Evolutionary conservation across 2,329 filamentous ascomycete species (phyloP).

Genomic region (Lecanicillium sp.): DNA sequence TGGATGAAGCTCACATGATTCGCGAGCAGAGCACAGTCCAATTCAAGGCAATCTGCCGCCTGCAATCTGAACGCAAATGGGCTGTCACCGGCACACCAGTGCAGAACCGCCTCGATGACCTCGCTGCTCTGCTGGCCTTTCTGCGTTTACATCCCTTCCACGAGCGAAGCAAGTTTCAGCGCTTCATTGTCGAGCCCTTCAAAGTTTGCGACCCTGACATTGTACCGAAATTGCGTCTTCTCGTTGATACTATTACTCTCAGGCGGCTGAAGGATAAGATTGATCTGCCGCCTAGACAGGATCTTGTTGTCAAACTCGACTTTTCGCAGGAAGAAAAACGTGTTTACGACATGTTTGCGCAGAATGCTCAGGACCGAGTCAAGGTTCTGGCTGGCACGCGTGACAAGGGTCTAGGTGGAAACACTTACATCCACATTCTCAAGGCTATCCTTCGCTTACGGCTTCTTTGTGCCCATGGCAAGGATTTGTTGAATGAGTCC

Average conservation of each 20-base stretch:
- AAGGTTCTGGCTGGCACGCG: slow-evolving; percentile 57
- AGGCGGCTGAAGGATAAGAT: slow-evolving; percentile 90
- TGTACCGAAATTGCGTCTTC: slow-evolving; percentile 74
- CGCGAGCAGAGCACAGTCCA: slow-evolving; percentile 76
- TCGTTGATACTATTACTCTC: slow-evolving; percentile 92
- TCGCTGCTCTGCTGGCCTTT: slow-evolving; percentile 82
- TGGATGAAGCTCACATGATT: slow-evolving; percentile 94
- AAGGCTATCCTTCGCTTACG: slow-evolving; percentile 86
- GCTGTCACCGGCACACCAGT: slow-evolving; percentile 96
- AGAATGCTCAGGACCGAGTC: slow-evolving; percentile 74
- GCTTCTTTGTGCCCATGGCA: slow-evolving; percentile 89
- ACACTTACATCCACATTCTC: slow-evolving; percentile 88
- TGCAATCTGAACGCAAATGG: slow-evolving; percentile 81
- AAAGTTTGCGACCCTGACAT: slow-evolving; percentile 81
- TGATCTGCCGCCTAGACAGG: slow-evolving; percentile 67
- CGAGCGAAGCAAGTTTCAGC: slow-evolving; percentile 66
- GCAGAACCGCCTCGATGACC: slow-evolving; percentile 86
- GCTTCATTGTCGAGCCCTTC: slow-evolving; percentile 78
- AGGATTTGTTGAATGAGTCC: slow-evolving; percentile 77
- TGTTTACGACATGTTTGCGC: slow-evolving; percentile 80
- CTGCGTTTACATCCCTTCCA: slow-evolving; percentile 81
- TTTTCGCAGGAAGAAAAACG: slow-evolving; percentile 70
- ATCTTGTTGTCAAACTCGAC: slow-evolving; percentile 65
- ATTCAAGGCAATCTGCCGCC: slow-evolving; percentile 75
- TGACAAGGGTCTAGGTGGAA: slow-evolving; percentile 66